Conservation (phyloP, 441 rosid genomes). For the Sinapis alba region DNA sequence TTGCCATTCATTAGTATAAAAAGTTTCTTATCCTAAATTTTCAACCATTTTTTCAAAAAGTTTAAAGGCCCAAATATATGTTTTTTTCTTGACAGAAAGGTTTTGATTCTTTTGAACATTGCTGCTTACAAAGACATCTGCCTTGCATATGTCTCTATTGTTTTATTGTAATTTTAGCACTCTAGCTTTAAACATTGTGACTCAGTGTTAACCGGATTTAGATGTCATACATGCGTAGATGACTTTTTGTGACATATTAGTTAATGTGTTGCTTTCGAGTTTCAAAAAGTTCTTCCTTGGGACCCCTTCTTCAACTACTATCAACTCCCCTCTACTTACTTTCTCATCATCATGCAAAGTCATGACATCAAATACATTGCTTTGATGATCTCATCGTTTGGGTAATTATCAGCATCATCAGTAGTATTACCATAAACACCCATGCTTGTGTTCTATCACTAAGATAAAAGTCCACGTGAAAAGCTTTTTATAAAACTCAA, state of each 20-base stretch:
- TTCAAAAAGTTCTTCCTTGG: conserved; percentile 2
- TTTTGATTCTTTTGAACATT: too few species aligned
- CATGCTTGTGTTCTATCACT: conserved; percentile 1
- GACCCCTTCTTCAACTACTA: conserved; percentile 18
- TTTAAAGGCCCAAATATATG: too few species aligned
- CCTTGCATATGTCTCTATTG: not conserved
- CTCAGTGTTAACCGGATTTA: not conserved
- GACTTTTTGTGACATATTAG: conserved; percentile 23
- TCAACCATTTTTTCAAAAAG: too few species aligned
- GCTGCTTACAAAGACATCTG: not conserved
- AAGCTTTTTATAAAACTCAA: not conserved
- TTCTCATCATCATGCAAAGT: conserved; percentile 10
- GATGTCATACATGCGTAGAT: not conserved
- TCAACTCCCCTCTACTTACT: not conserved
- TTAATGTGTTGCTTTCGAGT: conserved; percentile 17
- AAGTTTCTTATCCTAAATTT: too few species aligned
- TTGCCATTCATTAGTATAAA: too few species aligned
- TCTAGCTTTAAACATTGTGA: not conserved
- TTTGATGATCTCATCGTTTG: not conserved
- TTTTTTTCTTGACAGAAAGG: too few species aligned
- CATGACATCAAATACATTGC: not conserved
- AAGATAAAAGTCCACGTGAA: not conserved
- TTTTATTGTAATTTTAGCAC: not conserved
- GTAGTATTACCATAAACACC: not conserved
- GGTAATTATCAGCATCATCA: not conserved